Evolutionary conservation across 495 filamentous ascomycete genomes (phyloP), one percentile per base, ranked within the genome.

Genomic region (Monascus purpureus): DNA sequence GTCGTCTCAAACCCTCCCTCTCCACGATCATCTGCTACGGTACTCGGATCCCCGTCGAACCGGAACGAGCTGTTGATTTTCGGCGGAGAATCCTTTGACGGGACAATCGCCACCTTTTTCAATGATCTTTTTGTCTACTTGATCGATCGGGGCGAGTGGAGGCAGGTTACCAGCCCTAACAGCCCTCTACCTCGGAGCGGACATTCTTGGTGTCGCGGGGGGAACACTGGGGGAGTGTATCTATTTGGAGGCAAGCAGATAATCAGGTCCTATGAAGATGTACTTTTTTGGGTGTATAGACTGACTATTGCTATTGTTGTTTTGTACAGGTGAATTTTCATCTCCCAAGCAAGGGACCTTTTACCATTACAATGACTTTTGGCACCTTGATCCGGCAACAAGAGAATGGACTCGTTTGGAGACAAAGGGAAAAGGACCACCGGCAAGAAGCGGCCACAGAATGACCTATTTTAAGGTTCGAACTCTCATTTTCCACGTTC

Each of bases 331-430:
- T 26, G 70, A 75, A 42, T 77, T 78, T 32, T 81, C 72, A 2
- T 76, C 67, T 6, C 90, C 90, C 1, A 97, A 95, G 46, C 90
- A 97, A 52, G 90, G 90, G 3, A 97, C 88, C 1, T 97, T 97
- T 50, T 95, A 97, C 49, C 90, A 97, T 45, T 97, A 97, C 60
- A 93, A 93, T 52, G 90, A 95, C 49, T 95, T 96, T 50, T 97
- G 90, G 90, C 68, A 81, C 18, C 73, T 95, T 22, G 84, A 94
- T 32, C 74, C 84, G 0, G 63, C 68, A 4, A 71, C 75, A 0
- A 68, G 82, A 35, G 90, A 97, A 60, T 97, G 90, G 90, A 80
- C 73, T 26, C 73, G 84, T 17, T 50, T 97, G 17, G 90, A 97
- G 51, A 65, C 60, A 30, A 94, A 93, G 61, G 81, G 82, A 28